Percentiles rank a stretch among this genome's conserved stretches.
Conservation (phyloP, 768 basidiomycete species). For the Lentinula boryana region DNA sequence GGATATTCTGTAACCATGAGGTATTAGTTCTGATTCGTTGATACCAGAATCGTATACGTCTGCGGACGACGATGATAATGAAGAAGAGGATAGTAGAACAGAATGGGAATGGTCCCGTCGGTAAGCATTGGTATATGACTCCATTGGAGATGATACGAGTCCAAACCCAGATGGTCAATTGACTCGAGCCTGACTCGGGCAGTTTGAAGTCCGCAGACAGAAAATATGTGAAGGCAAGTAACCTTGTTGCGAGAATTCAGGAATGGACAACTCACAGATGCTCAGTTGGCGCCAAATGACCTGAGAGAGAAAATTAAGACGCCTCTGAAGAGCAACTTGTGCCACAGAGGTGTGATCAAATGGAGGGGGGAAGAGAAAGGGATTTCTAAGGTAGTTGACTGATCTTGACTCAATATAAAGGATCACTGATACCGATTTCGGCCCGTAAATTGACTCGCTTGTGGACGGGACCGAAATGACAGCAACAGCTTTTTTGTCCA, state of each 20-base stretch:
- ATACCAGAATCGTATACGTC: neutral
- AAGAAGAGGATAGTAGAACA: neutral
- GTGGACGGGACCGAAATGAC: neutral
- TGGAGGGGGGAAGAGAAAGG: neutral
- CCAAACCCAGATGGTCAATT: neutral
- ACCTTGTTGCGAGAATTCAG: neutral
- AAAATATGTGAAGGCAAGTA: neutral
- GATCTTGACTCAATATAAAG: neutral
- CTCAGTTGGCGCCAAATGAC: neutral
- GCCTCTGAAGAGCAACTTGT: neutral
- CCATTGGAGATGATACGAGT: conserved; percentile 4
- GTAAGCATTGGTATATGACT: neutral
- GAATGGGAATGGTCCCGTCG: conserved; percentile 5
- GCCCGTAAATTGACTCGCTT: neutral
- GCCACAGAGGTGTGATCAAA: neutral
- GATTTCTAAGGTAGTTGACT: neutral
- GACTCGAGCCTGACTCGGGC: neutral
- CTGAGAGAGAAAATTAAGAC: neutral
- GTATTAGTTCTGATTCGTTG: conserved; percentile 2
- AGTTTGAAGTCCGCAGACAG: neutral
- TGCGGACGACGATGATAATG: neutral
- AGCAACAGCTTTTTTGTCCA: neutral
- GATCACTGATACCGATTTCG: neutral
- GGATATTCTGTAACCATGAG: conserved; percentile 41
- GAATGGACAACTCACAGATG: neutral